Conservation (phyloP, 1,284 basidiomycete genomes). For the Ceratobasidium sp. region DNA sequence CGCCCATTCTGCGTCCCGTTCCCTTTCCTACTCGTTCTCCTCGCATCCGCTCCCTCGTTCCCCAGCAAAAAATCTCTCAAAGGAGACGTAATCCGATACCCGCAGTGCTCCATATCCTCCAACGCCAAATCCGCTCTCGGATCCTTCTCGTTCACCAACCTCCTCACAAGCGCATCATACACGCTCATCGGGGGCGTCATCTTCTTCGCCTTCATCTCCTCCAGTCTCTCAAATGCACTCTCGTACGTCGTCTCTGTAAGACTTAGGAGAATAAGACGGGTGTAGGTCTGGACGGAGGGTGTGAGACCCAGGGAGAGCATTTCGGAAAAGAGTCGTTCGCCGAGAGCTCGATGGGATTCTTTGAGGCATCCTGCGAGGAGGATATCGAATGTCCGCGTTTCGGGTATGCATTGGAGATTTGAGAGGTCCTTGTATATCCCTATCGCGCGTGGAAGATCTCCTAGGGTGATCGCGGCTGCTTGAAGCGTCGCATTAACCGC, state of each 20-base stretch:
- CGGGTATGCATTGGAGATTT: slow-evolving; percentile 70
- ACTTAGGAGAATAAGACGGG: slow-evolving; percentile 75
- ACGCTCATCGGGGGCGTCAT: slow-evolving; percentile 68
- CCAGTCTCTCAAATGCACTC: slow-evolving; percentile 88
- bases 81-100: slow-evolving; percentile 59
- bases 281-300: slow-evolving; percentile 73
- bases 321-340: slow-evolving; percentile 69
- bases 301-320: slow-evolving; percentile 70
- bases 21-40: background rate
- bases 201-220: slow-evolving; percentile 82
- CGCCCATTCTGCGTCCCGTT: background rate
- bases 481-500: too few relatives aligned
- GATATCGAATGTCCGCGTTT: slow-evolving; percentile 76
- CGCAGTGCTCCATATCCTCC: slow-evolving; percentile 75
- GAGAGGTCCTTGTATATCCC: slow-evolving; percentile 77
- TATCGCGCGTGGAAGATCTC: slow-evolving; percentile 82
- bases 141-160: slow-evolving; percentile 72
- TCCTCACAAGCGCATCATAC: slow-evolving; percentile 75
- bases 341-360: slow-evolving; percentile 70
- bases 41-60: background rate
- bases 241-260: slow-evolving; percentile 81
- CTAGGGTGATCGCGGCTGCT: slow-evolving; percentile 59
- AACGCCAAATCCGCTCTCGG: slow-evolving; percentile 74
- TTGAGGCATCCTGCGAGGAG: slow-evolving; percentile 76
- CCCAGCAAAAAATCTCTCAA: slow-evolving; percentile 53